Percentiles rank a stretch among this genome's conserved stretches.
Evolutionary conservation across 2,329 filamentous ascomycete species (phyloP).

Genomic region (Aureobasidium namibiae): DNA sequence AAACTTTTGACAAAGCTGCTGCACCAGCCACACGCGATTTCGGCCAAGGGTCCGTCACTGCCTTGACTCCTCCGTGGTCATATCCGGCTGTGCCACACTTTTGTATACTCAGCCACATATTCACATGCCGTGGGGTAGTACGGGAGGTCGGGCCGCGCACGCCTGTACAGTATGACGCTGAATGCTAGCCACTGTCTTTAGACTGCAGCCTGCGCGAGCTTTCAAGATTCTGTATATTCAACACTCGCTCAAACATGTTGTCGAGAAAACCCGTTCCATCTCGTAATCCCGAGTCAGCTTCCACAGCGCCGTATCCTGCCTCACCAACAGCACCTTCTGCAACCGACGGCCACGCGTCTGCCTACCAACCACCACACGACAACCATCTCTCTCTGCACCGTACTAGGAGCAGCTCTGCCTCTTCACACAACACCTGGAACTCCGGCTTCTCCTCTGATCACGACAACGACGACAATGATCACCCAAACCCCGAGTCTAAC

Average conservation of each 20-base stretch:
- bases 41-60: neutral
- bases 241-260: constrained; percentile 30
- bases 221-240: neutral
- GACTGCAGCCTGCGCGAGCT: neutral
- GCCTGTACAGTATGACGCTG: neutral
- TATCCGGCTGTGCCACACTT: neutral
- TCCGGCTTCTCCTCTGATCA: constrained; percentile 24
- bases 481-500: constrained; percentile 9
- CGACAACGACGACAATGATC: constrained; percentile 18
- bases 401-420: constrained; percentile 17
- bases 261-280: constrained; percentile 33
- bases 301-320: constrained; percentile 37
- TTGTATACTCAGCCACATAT: neutral
- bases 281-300: constrained; percentile 31
- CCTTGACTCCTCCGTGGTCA: too few relatives aligned
- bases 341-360: constrained; percentile 16
- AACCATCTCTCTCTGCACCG: constrained; percentile 16
- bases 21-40: neutral
- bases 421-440: constrained; percentile 29
- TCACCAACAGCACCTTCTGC: constrained; percentile 28
- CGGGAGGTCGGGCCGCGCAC: neutral
- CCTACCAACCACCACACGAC: constrained; percentile 16
- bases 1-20: neutral
- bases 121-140: neutral
- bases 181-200: neutral